Percentiles rank a stretch among this genome's conserved stretches.
Evolutionary conservation across 169 alveolate genomes (phyloP).

Genomic region (Cardiosporidium cionae): DNA sequence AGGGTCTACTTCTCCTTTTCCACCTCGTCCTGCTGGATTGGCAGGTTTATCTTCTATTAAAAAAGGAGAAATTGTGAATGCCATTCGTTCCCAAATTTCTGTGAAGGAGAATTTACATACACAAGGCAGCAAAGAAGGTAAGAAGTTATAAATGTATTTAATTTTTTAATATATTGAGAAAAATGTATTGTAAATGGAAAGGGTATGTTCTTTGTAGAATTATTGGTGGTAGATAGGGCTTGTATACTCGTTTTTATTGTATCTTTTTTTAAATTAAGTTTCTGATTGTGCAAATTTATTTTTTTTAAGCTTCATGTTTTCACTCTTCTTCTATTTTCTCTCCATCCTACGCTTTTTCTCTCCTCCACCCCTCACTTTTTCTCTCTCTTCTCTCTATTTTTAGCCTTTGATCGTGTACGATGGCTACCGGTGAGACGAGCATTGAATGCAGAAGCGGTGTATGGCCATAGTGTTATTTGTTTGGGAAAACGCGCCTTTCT

Average conservation of each 20-base stretch:
- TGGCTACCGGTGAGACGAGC: constrained; percentile 62
- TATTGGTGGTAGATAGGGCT: too few species aligned
- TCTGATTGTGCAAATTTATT: neutral
- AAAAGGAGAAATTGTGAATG: too few species aligned
- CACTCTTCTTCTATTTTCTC: neutral
- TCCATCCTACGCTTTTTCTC: neutral
- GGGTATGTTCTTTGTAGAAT: too few species aligned
- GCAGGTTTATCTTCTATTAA: too few species aligned
- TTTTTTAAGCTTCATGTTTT: neutral
- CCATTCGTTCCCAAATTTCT: too few species aligned
- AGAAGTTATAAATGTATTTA: too few species aligned
- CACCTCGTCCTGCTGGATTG: too few species aligned
- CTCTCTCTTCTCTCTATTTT: neutral
- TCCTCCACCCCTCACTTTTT: neutral
- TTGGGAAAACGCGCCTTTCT: constrained; percentile 67
- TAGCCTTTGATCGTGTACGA: constrained; percentile 44
- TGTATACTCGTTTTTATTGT: neutral
- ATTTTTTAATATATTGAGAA: too few species aligned
- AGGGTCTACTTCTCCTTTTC: too few species aligned
- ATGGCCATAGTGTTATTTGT: constrained; percentile 67
- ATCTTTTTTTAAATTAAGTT: neutral
- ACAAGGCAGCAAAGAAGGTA: too few species aligned
- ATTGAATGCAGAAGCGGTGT: constrained; percentile 51
- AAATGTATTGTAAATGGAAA: too few species aligned
- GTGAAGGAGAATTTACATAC: too few species aligned